phyloP scores from a whole-genome alignment of 129 eudicot genomes.

The Daucus carota region DH1_v3.0 NC_030384.2:27010001-27010500 shows the following conservation, averaged over 20 bases:
- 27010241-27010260: neutral
- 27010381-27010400: neutral
- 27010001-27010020: neutral
- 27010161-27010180: neutral
- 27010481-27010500: neutral
- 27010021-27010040: neutral
- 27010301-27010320: neutral
- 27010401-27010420: neutral
- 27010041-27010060: neutral
- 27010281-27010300: neutral
- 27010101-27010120: neutral
- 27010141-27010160: neutral
- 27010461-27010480: neutral
- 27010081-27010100: neutral
- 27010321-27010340: neutral
- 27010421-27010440: neutral
- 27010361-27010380: neutral
- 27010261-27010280: neutral
- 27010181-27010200: neutral
- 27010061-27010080: neutral
- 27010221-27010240: neutral
- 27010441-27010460: neutral
- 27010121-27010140: neutral
- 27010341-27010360: neutral
- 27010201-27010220: neutral